Base-by-base conservation (phyloP, 2,329 filamentous ascomycete species). In the Aspergillus ustus region DNA sequence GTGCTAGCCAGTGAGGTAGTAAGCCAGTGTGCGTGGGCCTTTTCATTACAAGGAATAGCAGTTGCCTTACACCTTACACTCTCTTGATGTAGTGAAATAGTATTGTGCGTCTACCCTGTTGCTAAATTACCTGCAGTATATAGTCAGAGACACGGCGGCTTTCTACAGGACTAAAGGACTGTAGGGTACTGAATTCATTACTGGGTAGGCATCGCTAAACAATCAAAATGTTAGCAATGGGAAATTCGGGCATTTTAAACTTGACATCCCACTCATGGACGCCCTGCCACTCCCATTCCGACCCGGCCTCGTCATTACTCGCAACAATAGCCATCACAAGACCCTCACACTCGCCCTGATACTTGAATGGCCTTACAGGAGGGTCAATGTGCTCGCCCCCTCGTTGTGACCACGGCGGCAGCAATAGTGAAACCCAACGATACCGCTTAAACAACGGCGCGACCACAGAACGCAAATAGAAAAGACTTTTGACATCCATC, bases 231-330 rank as follows among this genome's bases (percentile, higher is more conserved):
- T 63, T 43, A 29, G 7, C 28, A 3, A 63, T 11, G 8, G 7
- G 5, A 50, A 63, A 63, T 44, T 63, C 61, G 5, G 61, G 61
- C 40, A 63, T 13, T 31, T 54, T 45, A 22, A 37, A 53, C 9
- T 34, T 53, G 11, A 2, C 34, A 43, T 63, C 61, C 61, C 61
- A 63, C 46, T 63, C 57, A 57, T 61, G 31, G 31, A 60, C 44
- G 56, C 40, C 34, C 49, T 63, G 53, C 61, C 57, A 63, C 52
- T 57, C 57, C 57, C 61, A 63, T 25, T 60, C n/a, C n/a, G n/a
- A n/a, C n/a, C n/a, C 48, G 8, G 19, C 31, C 11, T 7, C 37
- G 25, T 63, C 22, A 22, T 57, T 22, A n/a, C 59, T 59, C 11
- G 20, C 54, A 19, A 37, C 45, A 45, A 61, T 25, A 8, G 55